phyloP scores from a whole-genome alignment of 441 rosid genomes.

The Pelargonium citronellum region DNA sequence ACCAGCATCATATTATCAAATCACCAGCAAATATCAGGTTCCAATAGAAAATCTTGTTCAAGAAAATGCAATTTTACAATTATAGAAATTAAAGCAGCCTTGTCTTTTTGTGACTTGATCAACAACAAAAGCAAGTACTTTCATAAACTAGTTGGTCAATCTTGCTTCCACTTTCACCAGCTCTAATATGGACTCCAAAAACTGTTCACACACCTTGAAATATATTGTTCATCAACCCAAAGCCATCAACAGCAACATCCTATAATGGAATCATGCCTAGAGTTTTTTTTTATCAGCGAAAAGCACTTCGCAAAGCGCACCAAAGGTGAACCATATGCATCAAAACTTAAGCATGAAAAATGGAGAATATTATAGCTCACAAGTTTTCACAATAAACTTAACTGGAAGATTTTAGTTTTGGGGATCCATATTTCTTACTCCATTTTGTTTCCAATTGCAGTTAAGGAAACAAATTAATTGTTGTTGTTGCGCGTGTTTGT shows the following conservation, averaged over 20 bases:
- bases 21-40: background rate
- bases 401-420: no score
- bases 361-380: no score
- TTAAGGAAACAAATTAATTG: no score
- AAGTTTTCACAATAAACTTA: no score
- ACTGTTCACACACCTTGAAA: background rate
- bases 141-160: background rate
- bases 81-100: background rate
- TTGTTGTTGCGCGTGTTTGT: no score
- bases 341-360: no score
- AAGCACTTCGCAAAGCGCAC: no score
- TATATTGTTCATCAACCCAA: background rate
- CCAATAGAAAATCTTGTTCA: background rate
- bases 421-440: no score
- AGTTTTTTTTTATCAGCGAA: no score
- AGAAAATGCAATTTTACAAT: background rate
- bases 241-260: background rate
- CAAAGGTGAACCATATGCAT: no score
- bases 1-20: background rate
- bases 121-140: background rate
- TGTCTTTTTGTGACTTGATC: background rate
- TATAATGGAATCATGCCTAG: background rate
- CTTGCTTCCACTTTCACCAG: background rate
- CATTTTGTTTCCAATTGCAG: no score
- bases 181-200: background rate